Base-by-base conservation (phyloP, 768 basidiomycete genomes). In the Neoboletus subvelutipes region DNA sequence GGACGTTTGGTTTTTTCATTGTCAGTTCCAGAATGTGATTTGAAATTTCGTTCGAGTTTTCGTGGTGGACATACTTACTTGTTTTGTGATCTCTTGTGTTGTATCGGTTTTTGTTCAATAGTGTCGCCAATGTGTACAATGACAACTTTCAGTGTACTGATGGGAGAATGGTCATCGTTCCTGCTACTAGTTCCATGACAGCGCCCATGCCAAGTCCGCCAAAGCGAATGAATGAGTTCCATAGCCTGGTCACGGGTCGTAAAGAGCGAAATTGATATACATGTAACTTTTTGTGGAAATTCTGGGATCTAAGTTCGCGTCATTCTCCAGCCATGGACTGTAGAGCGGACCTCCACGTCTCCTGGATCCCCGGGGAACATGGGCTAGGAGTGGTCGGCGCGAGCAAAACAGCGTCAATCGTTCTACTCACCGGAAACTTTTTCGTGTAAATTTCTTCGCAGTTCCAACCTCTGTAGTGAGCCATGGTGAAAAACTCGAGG, bases 311-410 rank as follows among this genome's bases (percentile, higher is more conserved):
- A 45, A 52, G 24, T 42, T 48, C 56, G 59, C 0, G 69, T 81
- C 60, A 93, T 71, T 52, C 73, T 77, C 91, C 91, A 94, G 3
- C 94, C 94, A 64, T 93, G 88, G 1, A 97, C 94, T 0, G 88
- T 92, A 8, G 87, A 81, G 24, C 94, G 79, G 9, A 94, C 78
- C 8, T 80, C 79, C 60, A 84, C 86, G 52, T 90, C 89, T 10
- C 94, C 94, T 1, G 83, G 73, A 73, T 97, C 94, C 5, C 93
- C 84, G 0, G 87, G 88, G 64, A 96, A 96, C 94, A 96, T 96
- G 1, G 88, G 86, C 89, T 92, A 58, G 2, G 56, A 57, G 50
- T 22, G 17, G 43, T 64, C 33, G 17, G 45, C 7, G 17, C 4
- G 29, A 49, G 29, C 13, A 4, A 15, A 1, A 50, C 5, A 10